Conservation (phyloP, 805 yeast species). For the Candida koratica region DNA sequence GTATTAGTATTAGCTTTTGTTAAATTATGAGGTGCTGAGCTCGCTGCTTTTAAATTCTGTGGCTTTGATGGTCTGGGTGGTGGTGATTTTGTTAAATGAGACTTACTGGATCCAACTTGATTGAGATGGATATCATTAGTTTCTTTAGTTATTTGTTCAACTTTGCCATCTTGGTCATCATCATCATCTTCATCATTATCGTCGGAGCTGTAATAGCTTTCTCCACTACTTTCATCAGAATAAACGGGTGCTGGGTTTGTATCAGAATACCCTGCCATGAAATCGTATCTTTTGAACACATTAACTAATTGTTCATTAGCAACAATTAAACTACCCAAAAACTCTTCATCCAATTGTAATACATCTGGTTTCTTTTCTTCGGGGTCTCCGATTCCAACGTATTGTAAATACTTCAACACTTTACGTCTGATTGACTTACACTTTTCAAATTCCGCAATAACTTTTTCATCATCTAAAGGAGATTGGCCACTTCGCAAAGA, state of each 20-base stretch:
- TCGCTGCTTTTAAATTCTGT: conserved; percentile 7
- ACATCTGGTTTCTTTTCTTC: conserved; percentile 24
- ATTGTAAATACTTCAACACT: conserved; percentile 76
- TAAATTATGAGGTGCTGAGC: conserved; percentile 16
- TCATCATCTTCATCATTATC: conserved; percentile 22
- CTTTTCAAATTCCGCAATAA: conserved; percentile 65
- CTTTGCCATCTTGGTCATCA: no score
- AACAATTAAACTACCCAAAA: conserved; percentile 77
- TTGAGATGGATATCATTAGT: conserved; percentile 11
- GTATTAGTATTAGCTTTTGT: conserved; percentile 22
- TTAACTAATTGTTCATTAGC: conserved; percentile 88
- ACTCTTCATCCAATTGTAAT: conserved; percentile 60
- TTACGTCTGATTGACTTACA: conserved; percentile 74
- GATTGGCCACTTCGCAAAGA: conserved; percentile 43
- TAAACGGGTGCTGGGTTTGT: conserved; percentile 38
- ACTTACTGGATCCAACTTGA: conserved; percentile 5
- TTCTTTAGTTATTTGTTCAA: conserved; percentile 18
- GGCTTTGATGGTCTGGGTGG: conserved; percentile 30
- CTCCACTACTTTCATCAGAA: conserved; percentile 32
- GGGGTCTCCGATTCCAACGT: conserved; percentile 54
- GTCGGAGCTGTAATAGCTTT: conserved; percentile 39
- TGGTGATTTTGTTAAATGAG: conserved; percentile 18
- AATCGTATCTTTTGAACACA: conserved; percentile 67
- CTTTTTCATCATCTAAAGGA: conserved; percentile 61
- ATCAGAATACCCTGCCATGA: conserved; percentile 38